phyloP scores from a whole-genome alignment of 2,329 filamentous ascomycete genomes.

The Leptographium wingfieldii region DNA sequence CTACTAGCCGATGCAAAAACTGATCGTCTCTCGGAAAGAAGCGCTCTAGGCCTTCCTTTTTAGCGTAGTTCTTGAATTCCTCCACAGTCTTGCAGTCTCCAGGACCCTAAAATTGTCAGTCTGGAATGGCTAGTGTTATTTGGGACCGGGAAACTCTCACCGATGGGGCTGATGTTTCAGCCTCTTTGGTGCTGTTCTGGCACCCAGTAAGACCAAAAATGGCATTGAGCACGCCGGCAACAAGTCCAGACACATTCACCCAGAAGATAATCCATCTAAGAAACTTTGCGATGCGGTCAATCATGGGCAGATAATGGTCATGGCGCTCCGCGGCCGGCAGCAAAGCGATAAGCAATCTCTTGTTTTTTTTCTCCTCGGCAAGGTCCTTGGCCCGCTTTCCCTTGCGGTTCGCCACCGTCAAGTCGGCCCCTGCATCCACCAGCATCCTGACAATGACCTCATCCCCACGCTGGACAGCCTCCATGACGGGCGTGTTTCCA shows the following conservation, averaged over 20 bases:
- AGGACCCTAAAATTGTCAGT: not conserved
- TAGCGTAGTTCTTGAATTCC: not conserved
- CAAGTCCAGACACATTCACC: not conserved
- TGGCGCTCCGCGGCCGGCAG: not conserved
- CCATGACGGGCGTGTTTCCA: not conserved
- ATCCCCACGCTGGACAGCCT: not conserved
- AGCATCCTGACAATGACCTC: not conserved
- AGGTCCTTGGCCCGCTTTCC: not conserved
- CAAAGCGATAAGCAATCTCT: not conserved
- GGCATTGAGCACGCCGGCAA: not conserved
- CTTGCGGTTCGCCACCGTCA: not conserved
- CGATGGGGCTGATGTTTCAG: too few relatives aligned
- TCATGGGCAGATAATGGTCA: not conserved
- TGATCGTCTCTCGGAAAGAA: not conserved
- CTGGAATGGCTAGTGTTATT: too few relatives aligned
- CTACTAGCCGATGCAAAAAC: not conserved
- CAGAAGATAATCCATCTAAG: not conserved
- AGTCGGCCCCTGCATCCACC: not conserved
- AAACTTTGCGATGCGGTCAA: not conserved
- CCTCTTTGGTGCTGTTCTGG: not conserved
- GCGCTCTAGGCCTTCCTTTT: not conserved
- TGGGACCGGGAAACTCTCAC: too few relatives aligned
- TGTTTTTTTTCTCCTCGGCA: not conserved
- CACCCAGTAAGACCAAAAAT: not conserved
- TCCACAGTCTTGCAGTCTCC: not conserved